These are phyloP conservation scores for Trametes sp. DNA, from an alignment of 1,284 basidiomycete species.

Conservation along the genomic window DNA sequence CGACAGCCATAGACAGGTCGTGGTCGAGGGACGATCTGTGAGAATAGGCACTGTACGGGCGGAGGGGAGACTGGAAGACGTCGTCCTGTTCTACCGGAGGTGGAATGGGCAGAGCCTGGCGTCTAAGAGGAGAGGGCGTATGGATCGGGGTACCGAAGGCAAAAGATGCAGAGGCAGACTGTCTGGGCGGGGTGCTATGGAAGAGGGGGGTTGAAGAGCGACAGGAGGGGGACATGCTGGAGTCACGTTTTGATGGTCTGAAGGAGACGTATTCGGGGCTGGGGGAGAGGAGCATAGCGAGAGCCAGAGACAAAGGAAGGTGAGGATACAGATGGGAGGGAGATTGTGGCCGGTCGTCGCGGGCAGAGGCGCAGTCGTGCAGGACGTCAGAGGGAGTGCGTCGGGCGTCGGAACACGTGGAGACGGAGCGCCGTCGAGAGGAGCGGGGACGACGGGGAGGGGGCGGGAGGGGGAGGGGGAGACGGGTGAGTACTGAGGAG, in stretches of 20 bases:
- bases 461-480: neutral
- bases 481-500: neutral
- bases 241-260: constrained; percentile 47
- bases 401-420: constrained; percentile 9
- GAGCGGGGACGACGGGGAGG: constrained; percentile 1
- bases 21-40: constrained; percentile 41
- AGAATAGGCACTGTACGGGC: constrained; percentile 51
- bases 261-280: constrained; percentile 45
- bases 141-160: constrained; percentile 62
- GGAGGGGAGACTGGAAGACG: constrained; percentile 63
- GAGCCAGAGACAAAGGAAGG: constrained; percentile 40
- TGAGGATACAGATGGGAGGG: constrained; percentile 28
- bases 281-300: constrained; percentile 48
- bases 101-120: constrained; percentile 39
- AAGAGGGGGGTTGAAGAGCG: constrained; percentile 46
- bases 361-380: neutral
- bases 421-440: neutral
- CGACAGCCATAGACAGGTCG: constrained; percentile 32
- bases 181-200: constrained; percentile 47
- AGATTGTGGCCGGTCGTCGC: constrained; percentile 5
- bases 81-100: constrained; percentile 51
- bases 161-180: constrained; percentile 38
- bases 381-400: neutral
- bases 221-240: constrained; percentile 54
- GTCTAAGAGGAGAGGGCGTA: constrained; percentile 66